A percentile compares a stretch with the other conserved stretches of the same genome.
These are phyloP conservation scores for Cryptosporidium baileyi DNA, from an alignment of 169 alveolate species.

Conservation along the genomic window DNA sequence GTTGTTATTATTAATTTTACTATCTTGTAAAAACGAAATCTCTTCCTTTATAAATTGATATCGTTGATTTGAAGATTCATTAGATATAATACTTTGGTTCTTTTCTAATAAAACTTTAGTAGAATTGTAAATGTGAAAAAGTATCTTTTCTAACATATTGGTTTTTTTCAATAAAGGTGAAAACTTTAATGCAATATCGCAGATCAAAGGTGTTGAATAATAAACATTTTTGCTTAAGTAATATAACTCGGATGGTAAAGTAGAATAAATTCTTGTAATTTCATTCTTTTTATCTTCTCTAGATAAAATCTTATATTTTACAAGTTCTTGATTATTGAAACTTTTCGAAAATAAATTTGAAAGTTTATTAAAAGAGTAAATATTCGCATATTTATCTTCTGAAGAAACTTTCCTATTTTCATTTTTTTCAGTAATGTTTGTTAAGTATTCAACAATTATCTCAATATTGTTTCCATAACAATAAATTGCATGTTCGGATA, in stretches of 20 bases:
- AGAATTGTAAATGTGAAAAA: conserved; percentile 36
- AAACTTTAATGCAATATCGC: conserved; percentile 35
- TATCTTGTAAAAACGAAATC: conserved; percentile 10
- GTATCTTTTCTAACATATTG: conserved; percentile 33
- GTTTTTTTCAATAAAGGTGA: conserved; percentile 26
- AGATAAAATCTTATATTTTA: conserved; percentile 1
- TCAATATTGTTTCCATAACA: conserved; percentile 55
- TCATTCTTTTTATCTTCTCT: conserved; percentile 40
- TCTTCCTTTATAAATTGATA: conserved; percentile 35
- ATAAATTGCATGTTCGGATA: conserved; percentile 32
- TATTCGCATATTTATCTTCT: neutral
- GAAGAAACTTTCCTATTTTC: conserved; percentile 4
- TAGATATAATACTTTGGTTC: neutral
- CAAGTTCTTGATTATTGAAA: neutral
- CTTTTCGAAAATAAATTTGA: neutral
- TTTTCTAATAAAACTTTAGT: conserved; percentile 17
- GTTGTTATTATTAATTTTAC: neutral
- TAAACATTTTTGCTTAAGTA: conserved; percentile 49
- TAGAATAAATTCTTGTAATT: conserved; percentile 4
- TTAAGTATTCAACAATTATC: conserved; percentile 44
- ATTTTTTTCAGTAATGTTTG: conserved; percentile 25
- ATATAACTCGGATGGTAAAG: conserved; percentile 33
- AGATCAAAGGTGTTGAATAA: conserved; percentile 36
- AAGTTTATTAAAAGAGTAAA: neutral
- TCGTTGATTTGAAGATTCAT: conserved; percentile 20